Conservation (phyloP, 2,329 filamentous ascomycete species). For the Colletotrichum tropicale region DNA sequence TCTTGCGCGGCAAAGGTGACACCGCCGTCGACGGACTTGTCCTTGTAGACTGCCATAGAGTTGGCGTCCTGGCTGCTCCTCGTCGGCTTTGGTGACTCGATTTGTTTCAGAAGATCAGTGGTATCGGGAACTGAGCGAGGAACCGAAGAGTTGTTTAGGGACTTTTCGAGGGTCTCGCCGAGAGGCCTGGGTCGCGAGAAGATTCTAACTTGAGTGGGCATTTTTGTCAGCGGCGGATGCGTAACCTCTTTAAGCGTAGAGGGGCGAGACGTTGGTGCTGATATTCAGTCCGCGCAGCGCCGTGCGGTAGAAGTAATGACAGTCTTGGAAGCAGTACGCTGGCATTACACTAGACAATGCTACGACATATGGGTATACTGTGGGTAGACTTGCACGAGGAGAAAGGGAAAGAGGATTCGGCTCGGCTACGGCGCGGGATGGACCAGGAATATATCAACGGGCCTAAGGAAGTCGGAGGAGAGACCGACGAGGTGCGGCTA, state of each 20-base stretch:
- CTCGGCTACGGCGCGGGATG: background rate
- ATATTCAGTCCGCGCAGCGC: conserved; percentile 86
- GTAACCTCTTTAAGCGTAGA: conserved; percentile 64
- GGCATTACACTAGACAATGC: conserved; percentile 68
- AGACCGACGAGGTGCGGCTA: background rate
- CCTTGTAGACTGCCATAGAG: conserved; percentile 58
- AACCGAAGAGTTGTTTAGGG: conserved; percentile 37
- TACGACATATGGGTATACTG: conserved; percentile 2
- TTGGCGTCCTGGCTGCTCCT: background rate
- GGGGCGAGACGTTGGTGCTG: conserved; percentile 76
- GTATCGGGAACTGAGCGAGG: conserved; percentile 46
- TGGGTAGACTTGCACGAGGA: background rate
- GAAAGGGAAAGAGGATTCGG: background rate
- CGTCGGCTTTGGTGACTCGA: conserved; percentile 1
- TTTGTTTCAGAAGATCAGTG: conserved; percentile 21
- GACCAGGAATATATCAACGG: conserved; percentile 19
- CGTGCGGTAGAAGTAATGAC: conserved; percentile 92
- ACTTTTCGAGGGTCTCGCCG: conserved; percentile 67
- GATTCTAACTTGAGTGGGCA: conserved; percentile 41
- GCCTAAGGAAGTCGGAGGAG: conserved; percentile 11
- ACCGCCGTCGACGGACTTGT: conserved; percentile 66
- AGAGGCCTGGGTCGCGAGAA: conserved; percentile 72
- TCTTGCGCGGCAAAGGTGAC: conserved; percentile 92
- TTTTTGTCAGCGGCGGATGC: conserved; percentile 29
- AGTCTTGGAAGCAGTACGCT: conserved; percentile 82